Evolutionary conservation across 2,329 filamentous ascomycete species (phyloP), one percentile per base, ranked within the genome.

Genomic region (Didymosphaeria variabile): DNA sequence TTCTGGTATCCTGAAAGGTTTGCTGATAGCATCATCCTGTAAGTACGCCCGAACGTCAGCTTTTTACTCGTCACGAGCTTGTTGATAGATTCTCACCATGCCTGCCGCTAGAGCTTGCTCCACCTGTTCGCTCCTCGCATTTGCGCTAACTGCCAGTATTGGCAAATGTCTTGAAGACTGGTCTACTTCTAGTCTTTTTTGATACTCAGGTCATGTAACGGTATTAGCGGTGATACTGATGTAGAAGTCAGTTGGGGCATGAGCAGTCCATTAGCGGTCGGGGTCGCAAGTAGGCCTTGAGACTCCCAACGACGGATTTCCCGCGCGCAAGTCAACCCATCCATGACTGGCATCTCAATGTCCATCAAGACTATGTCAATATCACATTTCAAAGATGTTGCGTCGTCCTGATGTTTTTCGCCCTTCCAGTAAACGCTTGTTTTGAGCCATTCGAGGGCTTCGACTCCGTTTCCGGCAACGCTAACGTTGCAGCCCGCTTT

Each of bases 391-490:
- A n/a, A 45, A n/a, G 31, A 23, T 7, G 15, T 17, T 19, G 12
- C 29, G 13, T 9, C 21, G 19, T 60, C 49, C n/a, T 42, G 17
- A 2, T 38, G 29, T 47, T 31, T 12, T 54, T 45, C 58, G 44
- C 58, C 64, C 34, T 52, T 60, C 71, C 71, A 75, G 47, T 69
- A 73, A 5, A 67, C 60, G 34, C 72, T 79, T 26, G 64, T 52
- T 34, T 69, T 68, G 8, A 81, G 60, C 62, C 77, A 76, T 6
- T 74, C 72, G 0, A 80, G 62, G 1, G 79, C 79, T 62, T 81
- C 77, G 29, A 67, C 61, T 5, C 79, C 79, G 53, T 81, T 71
- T 5, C 73, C 73, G 19, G 77, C 79, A 8, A 80, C 74, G 36
- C 69, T 64, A 23, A 80, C 72, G 8, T 66, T 72, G 68, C 75